Evolutionary conservation across 2,329 filamentous ascomycete species (phyloP).

Genomic region (Aspergillus novofumigatus): DNA sequence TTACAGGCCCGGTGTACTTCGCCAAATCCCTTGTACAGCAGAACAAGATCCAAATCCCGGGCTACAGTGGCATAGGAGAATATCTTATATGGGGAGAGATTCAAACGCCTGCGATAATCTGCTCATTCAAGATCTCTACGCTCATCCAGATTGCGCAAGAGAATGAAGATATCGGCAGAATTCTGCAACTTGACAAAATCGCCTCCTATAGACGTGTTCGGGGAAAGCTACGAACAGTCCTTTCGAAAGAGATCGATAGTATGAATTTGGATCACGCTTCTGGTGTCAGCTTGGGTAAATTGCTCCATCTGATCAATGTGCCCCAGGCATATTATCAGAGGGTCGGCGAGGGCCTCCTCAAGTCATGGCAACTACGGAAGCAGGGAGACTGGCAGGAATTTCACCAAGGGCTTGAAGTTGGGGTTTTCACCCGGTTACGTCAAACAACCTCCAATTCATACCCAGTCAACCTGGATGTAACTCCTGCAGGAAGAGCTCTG

Average conservation of each 20-base stretch:
- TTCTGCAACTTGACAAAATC: slow-evolving; percentile 26
- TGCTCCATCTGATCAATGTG: slow-evolving; percentile 18
- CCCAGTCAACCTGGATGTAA: neutral
- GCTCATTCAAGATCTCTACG: slow-evolving; percentile 19
- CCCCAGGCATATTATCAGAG: slow-evolving; percentile 18
- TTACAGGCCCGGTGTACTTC: slow-evolving; percentile 22
- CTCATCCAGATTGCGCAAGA: slow-evolving; percentile 17
- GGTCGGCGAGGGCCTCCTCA: slow-evolving; percentile 18
- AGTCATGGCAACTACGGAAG: slow-evolving; percentile 19
- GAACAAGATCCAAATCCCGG: slow-evolving; percentile 12
- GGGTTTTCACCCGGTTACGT: neutral
- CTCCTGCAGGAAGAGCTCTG: neutral
- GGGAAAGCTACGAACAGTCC: slow-evolving; percentile 7
- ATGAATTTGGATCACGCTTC: slow-evolving; percentile 10
- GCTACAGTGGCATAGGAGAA: slow-evolving; percentile 28
- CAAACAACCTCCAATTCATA: neutral
- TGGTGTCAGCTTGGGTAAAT: slow-evolving; percentile 19
- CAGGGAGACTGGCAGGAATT: slow-evolving; percentile 10
- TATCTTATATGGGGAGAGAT: slow-evolving; percentile 34
- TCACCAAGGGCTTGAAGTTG: slow-evolving; percentile 9
- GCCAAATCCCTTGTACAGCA: slow-evolving; percentile 21
- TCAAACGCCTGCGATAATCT: slow-evolving; percentile 23
- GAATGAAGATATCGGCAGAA: slow-evolving; percentile 15
- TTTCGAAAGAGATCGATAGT: slow-evolving; percentile 8
- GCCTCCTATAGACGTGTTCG: neutral